phyloP scores from a whole-genome alignment of 306 rosid genomes.

The Mimosa pudica region DNA sequence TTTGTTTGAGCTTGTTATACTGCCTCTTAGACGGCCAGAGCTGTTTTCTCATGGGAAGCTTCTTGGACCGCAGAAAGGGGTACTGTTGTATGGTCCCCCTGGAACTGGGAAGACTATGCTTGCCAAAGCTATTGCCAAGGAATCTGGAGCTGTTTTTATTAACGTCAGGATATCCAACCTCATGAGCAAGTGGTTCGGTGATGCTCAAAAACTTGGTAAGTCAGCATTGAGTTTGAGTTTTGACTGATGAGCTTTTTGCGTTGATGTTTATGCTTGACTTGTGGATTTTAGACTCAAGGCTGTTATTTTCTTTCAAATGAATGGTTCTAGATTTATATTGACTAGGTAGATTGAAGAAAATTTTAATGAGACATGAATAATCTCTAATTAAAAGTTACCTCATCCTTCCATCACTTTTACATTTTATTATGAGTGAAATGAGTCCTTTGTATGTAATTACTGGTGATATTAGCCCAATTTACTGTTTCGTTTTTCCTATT shows the following conservation, averaged over 20 bases:
- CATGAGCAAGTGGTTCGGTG: conserved; percentile 99
- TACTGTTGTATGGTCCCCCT: conserved; percentile 90
- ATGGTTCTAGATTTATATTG: conserved; percentile 1
- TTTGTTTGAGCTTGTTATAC: conserved; percentile 85
- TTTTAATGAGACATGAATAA: not conserved
- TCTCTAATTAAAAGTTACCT: not conserved
- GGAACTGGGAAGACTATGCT: conserved; percentile 99
- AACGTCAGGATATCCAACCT: conserved; percentile 90
- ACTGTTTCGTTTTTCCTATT: conserved; percentile 4
- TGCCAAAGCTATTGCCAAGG: conserved; percentile 98
- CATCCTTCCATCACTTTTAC: not conserved
- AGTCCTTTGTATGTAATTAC: not conserved
- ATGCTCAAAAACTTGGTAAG: conserved; percentile 98
- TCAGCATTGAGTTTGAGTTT: not conserved
- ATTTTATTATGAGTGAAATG: not conserved
- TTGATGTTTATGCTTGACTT: conserved; percentile 8
- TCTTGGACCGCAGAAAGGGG: conserved; percentile 96
- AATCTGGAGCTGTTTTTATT: conserved; percentile 94
- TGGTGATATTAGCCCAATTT: not conserved
- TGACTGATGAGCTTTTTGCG: not conserved
- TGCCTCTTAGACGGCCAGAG: conserved; percentile 81
- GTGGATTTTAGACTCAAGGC: not conserved
- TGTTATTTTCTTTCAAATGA: not conserved
- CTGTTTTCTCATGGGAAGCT: conserved; percentile 85
- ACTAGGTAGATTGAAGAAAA: not conserved